phyloP scores from a whole-genome alignment of 108 stramenopile species.

The Aureococcus anophagefferens region DNA sequence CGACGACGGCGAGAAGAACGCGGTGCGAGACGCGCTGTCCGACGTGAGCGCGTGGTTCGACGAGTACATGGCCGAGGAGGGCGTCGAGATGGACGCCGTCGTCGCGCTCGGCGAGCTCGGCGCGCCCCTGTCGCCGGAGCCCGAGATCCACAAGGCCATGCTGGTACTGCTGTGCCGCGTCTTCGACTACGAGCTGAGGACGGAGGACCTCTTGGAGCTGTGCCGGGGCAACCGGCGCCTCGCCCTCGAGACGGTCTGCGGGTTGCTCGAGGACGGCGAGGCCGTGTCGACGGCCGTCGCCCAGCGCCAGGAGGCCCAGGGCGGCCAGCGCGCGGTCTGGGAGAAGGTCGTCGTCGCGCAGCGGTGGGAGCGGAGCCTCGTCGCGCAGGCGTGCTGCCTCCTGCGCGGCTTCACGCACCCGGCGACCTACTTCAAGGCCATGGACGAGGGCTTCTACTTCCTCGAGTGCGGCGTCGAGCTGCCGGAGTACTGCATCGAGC shows the following conservation, averaged over 20 bases:
- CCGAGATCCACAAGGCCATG: slow-evolving; percentile 49
- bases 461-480: slow-evolving; percentile 1
- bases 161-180: slow-evolving; percentile 39
- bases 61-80: slow-evolving; percentile 35
- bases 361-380: slow-evolving; percentile 36
- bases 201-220: slow-evolving; percentile 45
- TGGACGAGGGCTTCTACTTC: background rate
- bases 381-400: slow-evolving; percentile 43
- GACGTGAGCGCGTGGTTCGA: slow-evolving; percentile 47
- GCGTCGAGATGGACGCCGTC: background rate
- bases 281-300: slow-evolving; percentile 43
- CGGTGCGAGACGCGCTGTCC: slow-evolving; percentile 20
- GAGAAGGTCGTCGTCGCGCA: slow-evolving; percentile 45
- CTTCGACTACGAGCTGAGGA: slow-evolving; percentile 42
- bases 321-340: slow-evolving; percentile 36
- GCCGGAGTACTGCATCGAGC: slow-evolving; percentile 19
- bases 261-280: slow-evolving; percentile 28
- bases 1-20: slow-evolving; percentile 20
- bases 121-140: slow-evolving; percentile 10
- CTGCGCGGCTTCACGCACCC: slow-evolving; percentile 48
- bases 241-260: slow-evolving; percentile 34
- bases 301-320: slow-evolving; percentile 34
- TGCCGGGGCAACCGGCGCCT: slow-evolving; percentile 31
- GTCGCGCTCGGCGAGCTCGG: slow-evolving; percentile 5
- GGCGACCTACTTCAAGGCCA: slow-evolving; percentile 36